A percentile compares a stretch with the other conserved stretches of the same genome.
phyloP scores from a whole-genome alignment of 139 green algal species.

The Micromonas pusilla region DNA sequence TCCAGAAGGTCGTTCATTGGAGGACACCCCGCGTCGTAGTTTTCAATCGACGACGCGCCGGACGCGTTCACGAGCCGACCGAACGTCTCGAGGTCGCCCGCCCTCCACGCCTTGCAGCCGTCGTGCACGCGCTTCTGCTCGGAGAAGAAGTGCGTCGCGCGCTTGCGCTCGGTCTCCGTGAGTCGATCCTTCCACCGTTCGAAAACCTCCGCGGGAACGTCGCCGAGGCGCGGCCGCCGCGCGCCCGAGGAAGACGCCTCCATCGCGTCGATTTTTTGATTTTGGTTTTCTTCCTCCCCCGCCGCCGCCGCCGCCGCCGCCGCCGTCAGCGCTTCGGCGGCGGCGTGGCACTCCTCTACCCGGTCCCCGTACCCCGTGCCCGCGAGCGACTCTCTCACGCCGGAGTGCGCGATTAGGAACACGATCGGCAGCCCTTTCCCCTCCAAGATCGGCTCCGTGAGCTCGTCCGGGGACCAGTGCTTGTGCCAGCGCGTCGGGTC shows the following conservation, averaged over 20 bases:
- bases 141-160: conserved; percentile 28
- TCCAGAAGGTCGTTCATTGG: background rate
- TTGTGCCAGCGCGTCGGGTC: too few relatives aligned
- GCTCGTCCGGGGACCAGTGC: too few relatives aligned
- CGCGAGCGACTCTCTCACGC: conserved; percentile 16
- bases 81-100: conserved; percentile 16
- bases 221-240: too few relatives aligned
- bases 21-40: conserved; percentile 31
- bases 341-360: conserved; percentile 26
- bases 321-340: background rate
- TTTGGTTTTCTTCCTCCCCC: too few relatives aligned
- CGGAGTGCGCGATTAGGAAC: conserved; percentile 17
- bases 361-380: conserved; percentile 22
- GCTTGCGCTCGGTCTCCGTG: background rate
- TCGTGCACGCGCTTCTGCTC: conserved; percentile 19
- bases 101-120: conserved; percentile 4
- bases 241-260: background rate
- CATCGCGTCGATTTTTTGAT: too few relatives aligned
- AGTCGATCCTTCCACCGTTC: too few relatives aligned
- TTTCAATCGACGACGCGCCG: conserved; percentile 13
- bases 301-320: background rate
- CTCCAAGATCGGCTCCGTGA: too few relatives aligned
- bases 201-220: too few relatives aligned
- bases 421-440: background rate
- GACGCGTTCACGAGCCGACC: conserved; percentile 26